Base-by-base conservation (phyloP, 495 filamentous ascomycete genomes). In the Xylaria cubensis region DNA sequence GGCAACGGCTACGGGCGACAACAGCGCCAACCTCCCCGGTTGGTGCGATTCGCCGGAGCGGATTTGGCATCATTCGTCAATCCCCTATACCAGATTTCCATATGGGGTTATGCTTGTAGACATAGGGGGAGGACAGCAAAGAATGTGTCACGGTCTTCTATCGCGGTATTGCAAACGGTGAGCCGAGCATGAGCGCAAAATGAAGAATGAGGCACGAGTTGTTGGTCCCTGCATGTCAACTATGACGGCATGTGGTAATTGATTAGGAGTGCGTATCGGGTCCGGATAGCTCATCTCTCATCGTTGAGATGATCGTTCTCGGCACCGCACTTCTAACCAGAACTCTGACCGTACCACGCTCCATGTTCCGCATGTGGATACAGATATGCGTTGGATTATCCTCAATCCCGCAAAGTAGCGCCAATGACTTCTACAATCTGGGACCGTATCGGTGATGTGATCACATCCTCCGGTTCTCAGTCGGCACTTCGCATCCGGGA, bases 401-500 rank as follows among this genome's bases (percentile, higher is more conserved):
- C 34, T 15, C 65, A 42, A 15, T 50, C n/a, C 44, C 36, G 50
- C 36, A 56, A 24, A 53, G 46, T 41, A 46, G 13, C 42, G 50
- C 62, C 61, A 48, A 29, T 64, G 61, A 21, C 3, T 64, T 24
- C 26, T 5, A 46, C 39, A 39, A 41, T 46, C 39, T 15, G 39
- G 61, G 10, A 64, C 69, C 0, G 74, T 55, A 69, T 77, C 80
- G 0, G 24, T 56, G 13, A 83, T 79, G 73, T 83, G 80, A 7
- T 73, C 73, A 68, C 80, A 81, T 1, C 80, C 80, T 12, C 69
- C 48, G 12, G 70, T 67, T 65, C 77, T 79, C 70, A 0, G 76
- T 80, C 68, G 72, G 55, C 13, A 72, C 74, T 32, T 62, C 74
- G 59, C 78, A 83, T 17, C 76, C 70, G 5, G 80, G 82, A 65